Evolutionary conservation across 495 filamentous ascomycete genomes (phyloP), one percentile per base, ranked within the genome.

Genomic region (Penicillium daleae): DNA sequence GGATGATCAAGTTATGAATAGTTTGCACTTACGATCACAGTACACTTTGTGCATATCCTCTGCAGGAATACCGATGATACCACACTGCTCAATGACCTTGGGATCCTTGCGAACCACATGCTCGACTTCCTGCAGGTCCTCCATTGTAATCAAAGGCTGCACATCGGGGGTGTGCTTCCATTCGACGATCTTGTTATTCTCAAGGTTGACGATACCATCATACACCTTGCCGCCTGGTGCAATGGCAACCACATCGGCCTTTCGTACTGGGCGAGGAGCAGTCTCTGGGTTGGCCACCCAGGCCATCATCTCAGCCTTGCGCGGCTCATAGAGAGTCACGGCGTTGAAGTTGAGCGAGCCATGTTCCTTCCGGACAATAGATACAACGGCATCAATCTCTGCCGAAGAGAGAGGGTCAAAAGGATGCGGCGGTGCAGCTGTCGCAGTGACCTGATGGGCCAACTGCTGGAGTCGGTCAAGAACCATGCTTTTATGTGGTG

Each of bases 131-230:
- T 93, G 89, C 39, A 97, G 80, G 69, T 97, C 93, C 72, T 97
- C 92, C 92, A 97, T 96, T 1, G 92, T 96, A 70, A 97, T 96
- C 66, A 97, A 82, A 22, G 93, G 93, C 78, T 97, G 93, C 48
- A 94, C 87, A 32, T 90, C 90, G 22, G 90, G 87, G 3, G 91
- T 84, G 40, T 86, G 78, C 65, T 91, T 85, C 93, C 93, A 97
- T 40, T 85, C 78, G 6, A 87, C 69, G 59, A 97, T 85, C 74
- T 88, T 89, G 57, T 81, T 85, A 66, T 85, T 79, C n/a, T 86
- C 76, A 57, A 97, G 71, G 69, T 96, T 88, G 8, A 97, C 90
- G 29, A 93, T 73, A 1, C 91, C 93, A 77, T 97, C 93, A 59
- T 90, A 96, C 3, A 97, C 86, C 74, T 87, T 90, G 39, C 89